These are phyloP conservation scores for Geotrichum klebahnii DNA, from an alignment of 1,139 yeast species.

Conservation along the genomic window DNA sequence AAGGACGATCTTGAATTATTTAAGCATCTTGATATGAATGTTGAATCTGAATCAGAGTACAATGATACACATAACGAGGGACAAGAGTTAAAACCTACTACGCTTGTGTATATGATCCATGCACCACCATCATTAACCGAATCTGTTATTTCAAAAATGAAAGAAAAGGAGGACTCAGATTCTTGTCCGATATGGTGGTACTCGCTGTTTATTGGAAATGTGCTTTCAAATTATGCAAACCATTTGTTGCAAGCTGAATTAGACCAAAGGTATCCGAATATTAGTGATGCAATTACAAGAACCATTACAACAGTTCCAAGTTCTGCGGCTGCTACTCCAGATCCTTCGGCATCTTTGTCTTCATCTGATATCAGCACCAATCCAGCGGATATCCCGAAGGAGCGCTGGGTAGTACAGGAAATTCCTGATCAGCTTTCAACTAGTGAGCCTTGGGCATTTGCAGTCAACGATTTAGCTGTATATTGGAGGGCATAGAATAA, in stretches of 20 bases:
- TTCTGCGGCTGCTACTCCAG: neutral
- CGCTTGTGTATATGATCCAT: conserved; percentile 57
- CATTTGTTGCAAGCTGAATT: conserved; percentile 25
- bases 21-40: conserved; percentile 30
- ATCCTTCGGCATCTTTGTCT: neutral
- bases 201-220: conserved; percentile 37
- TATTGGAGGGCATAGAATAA: conserved; percentile 28
- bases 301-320: conserved; percentile 9
- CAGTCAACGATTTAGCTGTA: conserved; percentile 38
- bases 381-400: neutral
- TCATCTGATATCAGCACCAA: neutral
- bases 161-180: conserved; percentile 36
- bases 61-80: conserved; percentile 17
- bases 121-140: conserved; percentile 63
- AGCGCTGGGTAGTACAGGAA: conserved; percentile 23
- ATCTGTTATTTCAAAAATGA: conserved; percentile 35
- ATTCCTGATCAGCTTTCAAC: conserved; percentile 27
- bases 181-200: conserved; percentile 10
- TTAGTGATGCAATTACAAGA: conserved; percentile 20
- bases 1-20: conserved; percentile 43
- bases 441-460: conserved; percentile 36
- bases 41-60: conserved; percentile 30
- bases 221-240: conserved; percentile 32
- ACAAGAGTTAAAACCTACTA: conserved; percentile 31
- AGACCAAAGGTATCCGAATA: conserved; percentile 26